phyloP scores from a whole-genome alignment of 345 rosid species.

The Gossypium anomalum region DNA sequence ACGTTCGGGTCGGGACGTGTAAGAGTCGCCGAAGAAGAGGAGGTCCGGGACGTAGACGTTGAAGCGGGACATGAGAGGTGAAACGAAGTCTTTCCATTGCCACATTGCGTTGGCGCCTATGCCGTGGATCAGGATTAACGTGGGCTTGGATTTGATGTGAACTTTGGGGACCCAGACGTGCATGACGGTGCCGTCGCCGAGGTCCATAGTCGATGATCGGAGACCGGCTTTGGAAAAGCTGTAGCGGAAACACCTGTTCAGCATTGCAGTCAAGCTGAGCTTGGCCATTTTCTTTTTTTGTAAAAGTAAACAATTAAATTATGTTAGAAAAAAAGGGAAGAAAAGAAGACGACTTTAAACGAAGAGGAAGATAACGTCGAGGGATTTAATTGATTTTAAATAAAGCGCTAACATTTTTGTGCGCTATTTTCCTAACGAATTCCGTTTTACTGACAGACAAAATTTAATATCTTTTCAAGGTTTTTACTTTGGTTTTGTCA shows the following conservation, averaged over 20 bases:
- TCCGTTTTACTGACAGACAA: background rate
- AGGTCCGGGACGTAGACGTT: slow-evolving; percentile 89
- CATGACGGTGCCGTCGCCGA: slow-evolving; percentile 75
- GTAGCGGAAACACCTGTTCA: slow-evolving; percentile 55
- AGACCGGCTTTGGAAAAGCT: slow-evolving; percentile 71
- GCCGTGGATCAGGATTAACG: slow-evolving; percentile 74
- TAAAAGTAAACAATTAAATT: background rate
- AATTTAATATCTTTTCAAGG: background rate
- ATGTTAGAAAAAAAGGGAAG: too few relatives aligned
- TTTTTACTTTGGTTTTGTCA: too few relatives aligned
- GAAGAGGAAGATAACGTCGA: background rate
- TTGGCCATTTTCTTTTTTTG: background rate
- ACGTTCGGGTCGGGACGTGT: slow-evolving; percentile 66
- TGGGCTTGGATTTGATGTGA: slow-evolving; percentile 40
- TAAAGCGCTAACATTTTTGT: background rate
- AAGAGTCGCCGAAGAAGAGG: slow-evolving; percentile 83
- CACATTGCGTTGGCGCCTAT: slow-evolving; percentile 97
- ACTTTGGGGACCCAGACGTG: slow-evolving; percentile 77
- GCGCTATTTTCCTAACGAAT: background rate
- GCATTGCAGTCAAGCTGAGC: slow-evolving; percentile 55
- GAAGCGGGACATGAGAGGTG: slow-evolving; percentile 50
- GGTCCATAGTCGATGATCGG: slow-evolving; percentile 64
- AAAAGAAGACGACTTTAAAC: background rate
- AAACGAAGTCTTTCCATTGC: slow-evolving; percentile 68
- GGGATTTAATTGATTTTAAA: background rate